Evolutionary conservation across 2,329 filamentous ascomycete genomes (phyloP).

Genomic region (Stemphylium vesicarium): DNA sequence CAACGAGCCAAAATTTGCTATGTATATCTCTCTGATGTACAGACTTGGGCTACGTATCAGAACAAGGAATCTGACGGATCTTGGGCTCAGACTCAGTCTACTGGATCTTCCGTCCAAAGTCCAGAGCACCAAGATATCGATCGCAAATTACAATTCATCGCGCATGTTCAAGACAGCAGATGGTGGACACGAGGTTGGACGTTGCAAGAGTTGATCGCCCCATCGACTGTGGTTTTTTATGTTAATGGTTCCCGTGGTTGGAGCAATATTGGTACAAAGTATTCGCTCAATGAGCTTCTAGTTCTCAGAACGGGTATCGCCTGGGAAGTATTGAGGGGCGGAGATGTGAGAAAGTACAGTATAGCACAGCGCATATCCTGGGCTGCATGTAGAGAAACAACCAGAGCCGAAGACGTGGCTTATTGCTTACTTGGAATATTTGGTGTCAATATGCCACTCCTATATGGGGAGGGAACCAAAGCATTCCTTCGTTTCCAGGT

Average conservation of each 20-base stretch:
- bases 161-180: not conserved
- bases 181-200: constrained; percentile 9
- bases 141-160: too few relatives aligned
- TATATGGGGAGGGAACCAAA: constrained; percentile 29
- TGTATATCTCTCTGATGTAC: constrained; percentile 1
- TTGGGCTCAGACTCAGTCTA: too few relatives aligned
- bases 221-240: not conserved
- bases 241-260: too few relatives aligned
- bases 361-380: constrained; percentile 22
- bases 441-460: constrained; percentile 24
- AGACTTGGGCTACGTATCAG: not conserved
- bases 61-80: too few relatives aligned
- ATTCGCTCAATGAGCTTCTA: too few relatives aligned
- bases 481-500: constrained; percentile 8
- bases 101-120: too few relatives aligned
- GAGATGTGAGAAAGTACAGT: not conserved
- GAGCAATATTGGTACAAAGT: too few relatives aligned
- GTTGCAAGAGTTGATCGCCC: constrained; percentile 1
- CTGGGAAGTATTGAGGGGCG: too few relatives aligned
- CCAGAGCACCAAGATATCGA: too few relatives aligned
- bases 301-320: too few relatives aligned
- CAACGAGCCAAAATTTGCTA: not conserved
- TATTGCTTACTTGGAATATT: constrained; percentile 32
- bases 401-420: constrained; percentile 27
- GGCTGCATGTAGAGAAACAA: constrained; percentile 24